Conservation (phyloP, 2,329 filamentous ascomycete species). For the Penicillium sp. region DNA sequence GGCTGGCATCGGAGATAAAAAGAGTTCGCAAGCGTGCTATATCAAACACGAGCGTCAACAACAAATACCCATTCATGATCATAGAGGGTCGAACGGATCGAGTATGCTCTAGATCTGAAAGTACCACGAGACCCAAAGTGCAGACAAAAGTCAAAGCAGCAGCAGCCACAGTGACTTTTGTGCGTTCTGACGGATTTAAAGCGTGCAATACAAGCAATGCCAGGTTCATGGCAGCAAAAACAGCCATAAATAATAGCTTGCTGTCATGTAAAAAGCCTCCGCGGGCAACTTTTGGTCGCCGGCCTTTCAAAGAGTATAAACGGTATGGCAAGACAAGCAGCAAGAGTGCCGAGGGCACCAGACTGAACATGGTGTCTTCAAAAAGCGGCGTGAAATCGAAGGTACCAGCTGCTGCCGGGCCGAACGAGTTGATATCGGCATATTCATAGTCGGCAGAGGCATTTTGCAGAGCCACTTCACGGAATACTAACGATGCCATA, state of each 20-base stretch:
- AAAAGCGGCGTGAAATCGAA: slow-evolving; percentile 13
- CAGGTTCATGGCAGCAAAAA: slow-evolving; percentile 10
- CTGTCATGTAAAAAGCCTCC: slow-evolving; percentile 5
- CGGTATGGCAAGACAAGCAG: slow-evolving; percentile 9
- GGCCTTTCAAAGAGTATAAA: background rate
- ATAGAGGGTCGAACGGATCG: slow-evolving; percentile 24
- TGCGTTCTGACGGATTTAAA: slow-evolving; percentile 1
- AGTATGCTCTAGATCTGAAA: slow-evolving; percentile 25
- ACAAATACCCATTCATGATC: slow-evolving; percentile 36
- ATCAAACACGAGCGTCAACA: slow-evolving; percentile 40
- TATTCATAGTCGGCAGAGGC: background rate
- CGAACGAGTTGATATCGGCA: slow-evolving; percentile 4
- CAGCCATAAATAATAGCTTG: slow-evolving; percentile 6
- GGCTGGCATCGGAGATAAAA: background rate
- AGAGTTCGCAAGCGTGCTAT: slow-evolving; percentile 37
- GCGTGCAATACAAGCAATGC: slow-evolving; percentile 7
- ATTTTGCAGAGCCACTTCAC: background rate
- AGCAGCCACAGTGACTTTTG: slow-evolving; percentile 18
- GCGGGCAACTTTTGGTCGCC: slow-evolving; percentile 4
- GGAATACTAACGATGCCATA: background rate
- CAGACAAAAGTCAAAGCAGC: slow-evolving; percentile 25
- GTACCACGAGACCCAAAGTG: slow-evolving; percentile 26
- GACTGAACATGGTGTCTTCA: slow-evolving; percentile 8
- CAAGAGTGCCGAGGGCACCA: slow-evolving; percentile 7
- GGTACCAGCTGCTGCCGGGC: background rate